Evolutionary conservation across 768 basidiomycete genomes (phyloP).

Genomic region (Leucocoprinus sp.): DNA sequence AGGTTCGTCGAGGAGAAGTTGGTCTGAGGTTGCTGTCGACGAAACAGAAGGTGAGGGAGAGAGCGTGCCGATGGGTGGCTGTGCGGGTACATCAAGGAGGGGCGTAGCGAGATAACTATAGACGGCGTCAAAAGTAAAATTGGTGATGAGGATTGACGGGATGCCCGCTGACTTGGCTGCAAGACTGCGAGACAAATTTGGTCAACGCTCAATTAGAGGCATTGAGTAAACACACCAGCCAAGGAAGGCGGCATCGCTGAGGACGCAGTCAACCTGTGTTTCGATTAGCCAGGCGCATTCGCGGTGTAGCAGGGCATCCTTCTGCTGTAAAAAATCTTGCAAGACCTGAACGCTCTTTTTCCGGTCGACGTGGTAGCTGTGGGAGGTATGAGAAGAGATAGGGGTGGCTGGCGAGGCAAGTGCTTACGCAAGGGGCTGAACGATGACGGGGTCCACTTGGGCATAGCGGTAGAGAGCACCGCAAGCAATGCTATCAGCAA

Average conservation of each 20-base stretch:
- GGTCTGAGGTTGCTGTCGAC: conserved; percentile 12
- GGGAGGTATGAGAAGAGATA: conserved; percentile 8
- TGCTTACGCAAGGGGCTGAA: conserved; percentile 70
- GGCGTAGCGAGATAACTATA: conserved; percentile 66
- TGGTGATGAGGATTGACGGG: conserved; percentile 69
- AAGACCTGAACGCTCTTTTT: conserved; percentile 59
- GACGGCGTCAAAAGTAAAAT: conserved; percentile 81
- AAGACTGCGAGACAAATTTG: conserved; percentile 43
- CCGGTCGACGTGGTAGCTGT: conserved; percentile 67
- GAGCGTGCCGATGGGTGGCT: conserved; percentile 10
- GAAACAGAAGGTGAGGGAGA: conserved; percentile 9
- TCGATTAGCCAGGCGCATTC: conserved; percentile 53
- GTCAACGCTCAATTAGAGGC: too few species aligned
- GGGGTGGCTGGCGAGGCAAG: not conserved
- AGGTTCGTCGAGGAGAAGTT: conserved; percentile 43
- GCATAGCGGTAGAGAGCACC: conserved; percentile 66
- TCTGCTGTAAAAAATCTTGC: conserved; percentile 44
- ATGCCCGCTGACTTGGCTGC: conserved; percentile 56
- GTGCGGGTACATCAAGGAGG: conserved; percentile 32
- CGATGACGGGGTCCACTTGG: conserved; percentile 72
- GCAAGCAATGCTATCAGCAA: conserved; percentile 49
- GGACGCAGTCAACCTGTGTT: conserved; percentile 46
- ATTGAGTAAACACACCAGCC: conserved; percentile 66
- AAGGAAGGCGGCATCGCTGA: conserved; percentile 74
- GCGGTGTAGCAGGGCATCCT: conserved; percentile 43